Percentiles rank a stretch among this genome's conserved stretches.
phyloP scores from a whole-genome alignment of 768 basidiomycete genomes.

The Coprinopsis marcescibilis region DNA sequence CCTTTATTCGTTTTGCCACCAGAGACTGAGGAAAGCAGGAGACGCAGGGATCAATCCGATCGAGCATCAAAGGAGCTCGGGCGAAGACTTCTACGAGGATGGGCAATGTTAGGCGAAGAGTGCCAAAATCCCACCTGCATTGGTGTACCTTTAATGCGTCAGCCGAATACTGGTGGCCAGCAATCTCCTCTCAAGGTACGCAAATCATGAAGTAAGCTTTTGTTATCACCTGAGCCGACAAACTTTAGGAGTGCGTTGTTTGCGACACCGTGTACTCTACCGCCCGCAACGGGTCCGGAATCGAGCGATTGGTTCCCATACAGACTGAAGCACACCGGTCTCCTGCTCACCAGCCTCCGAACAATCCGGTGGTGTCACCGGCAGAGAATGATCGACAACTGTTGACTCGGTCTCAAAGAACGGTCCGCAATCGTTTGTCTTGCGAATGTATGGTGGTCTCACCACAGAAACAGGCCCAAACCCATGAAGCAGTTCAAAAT shows the following conservation, averaged over 20 bases:
- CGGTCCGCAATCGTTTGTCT: too few relatives aligned
- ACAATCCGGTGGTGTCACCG: background rate
- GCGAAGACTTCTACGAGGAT: conserved; percentile 69
- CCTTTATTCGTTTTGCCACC: conserved; percentile 57
- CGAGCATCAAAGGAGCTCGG: conserved; percentile 76
- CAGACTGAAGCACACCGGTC: background rate
- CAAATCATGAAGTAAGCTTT: background rate
- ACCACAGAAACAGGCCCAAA: too few relatives aligned
- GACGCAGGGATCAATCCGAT: conserved; percentile 77
- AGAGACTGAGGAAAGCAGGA: conserved; percentile 59
- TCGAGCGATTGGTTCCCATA: conserved; percentile 36
- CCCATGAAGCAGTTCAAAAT: too few relatives aligned
- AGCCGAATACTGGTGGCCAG: conserved; percentile 55
- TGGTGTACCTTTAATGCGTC: conserved; percentile 80
- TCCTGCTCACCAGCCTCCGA: background rate
- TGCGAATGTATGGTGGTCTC: too few relatives aligned
- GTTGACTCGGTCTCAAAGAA: too few relatives aligned
- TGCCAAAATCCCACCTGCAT: conserved; percentile 66
- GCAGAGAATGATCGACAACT: background rate
- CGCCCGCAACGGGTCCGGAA: conserved; percentile 43
- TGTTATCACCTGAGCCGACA: conserved; percentile 1
- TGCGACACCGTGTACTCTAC: conserved; percentile 60
- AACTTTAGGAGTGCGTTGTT: conserved; percentile 67
- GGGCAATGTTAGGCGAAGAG: conserved; percentile 88
- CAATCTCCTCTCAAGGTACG: conserved; percentile 63